Percentiles rank a stretch among this genome's conserved stretches.
Conservation (phyloP, 345 rosid genomes). For the Psidium friedrichsthalianum region DNA sequence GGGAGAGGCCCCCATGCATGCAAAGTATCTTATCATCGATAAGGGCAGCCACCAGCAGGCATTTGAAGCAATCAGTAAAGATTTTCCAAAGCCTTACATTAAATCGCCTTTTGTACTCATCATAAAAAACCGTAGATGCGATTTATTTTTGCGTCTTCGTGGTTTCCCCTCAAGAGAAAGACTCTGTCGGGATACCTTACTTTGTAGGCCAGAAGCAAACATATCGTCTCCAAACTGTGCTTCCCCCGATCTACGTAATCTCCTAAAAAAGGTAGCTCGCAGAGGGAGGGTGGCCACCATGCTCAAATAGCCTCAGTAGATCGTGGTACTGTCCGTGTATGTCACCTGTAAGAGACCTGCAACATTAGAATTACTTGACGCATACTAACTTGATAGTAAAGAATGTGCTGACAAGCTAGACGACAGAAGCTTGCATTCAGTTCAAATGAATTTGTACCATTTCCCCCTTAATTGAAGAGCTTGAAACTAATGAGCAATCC, state of each 20-base stretch:
- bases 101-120: constrained; percentile 95
- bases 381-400: background rate
- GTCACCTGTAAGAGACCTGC: constrained; percentile 47
- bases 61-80: constrained; percentile 87
- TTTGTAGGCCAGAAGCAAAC: constrained; percentile 92
- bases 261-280: constrained; percentile 85
- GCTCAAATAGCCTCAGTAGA: constrained; percentile 73
- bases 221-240: constrained; percentile 94
- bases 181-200: constrained; percentile 69
- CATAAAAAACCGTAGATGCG: constrained; percentile 92
- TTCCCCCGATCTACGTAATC: constrained; percentile 97
- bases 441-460: background rate
- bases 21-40: constrained; percentile 86
- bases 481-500: background rate
- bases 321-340: constrained; percentile 95
- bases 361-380: background rate
- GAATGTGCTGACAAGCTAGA: background rate
- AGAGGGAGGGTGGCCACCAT: constrained; percentile 86
- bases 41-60: constrained; percentile 87
- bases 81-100: constrained; percentile 94
- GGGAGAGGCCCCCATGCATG: constrained; percentile 98
- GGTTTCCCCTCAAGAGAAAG: constrained; percentile 81
- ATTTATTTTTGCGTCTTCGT: constrained; percentile 96
- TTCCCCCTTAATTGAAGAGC: background rate
- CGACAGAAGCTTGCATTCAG: background rate